phyloP scores from a whole-genome alignment of 805 yeast species.

The Ogataea trehalophila region DNA sequence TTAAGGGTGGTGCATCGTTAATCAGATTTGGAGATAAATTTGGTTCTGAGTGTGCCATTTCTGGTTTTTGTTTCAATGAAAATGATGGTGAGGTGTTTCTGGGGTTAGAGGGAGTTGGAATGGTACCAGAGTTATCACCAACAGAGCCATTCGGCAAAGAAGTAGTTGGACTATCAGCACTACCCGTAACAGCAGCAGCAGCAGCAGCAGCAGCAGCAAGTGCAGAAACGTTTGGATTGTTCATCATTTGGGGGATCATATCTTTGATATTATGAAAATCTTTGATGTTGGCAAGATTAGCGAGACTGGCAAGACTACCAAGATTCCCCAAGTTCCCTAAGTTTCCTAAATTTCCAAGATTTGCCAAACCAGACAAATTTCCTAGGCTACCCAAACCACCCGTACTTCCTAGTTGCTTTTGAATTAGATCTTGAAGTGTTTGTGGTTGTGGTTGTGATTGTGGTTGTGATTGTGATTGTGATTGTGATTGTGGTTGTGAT shows the following conservation, averaged over 20 bases:
- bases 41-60: slow-evolving; percentile 10
- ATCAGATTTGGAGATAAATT: slow-evolving; percentile 28
- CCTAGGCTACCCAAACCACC: no score
- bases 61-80: background rate
- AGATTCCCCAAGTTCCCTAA: no score
- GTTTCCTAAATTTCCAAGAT: background rate
- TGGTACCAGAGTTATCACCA: no score
- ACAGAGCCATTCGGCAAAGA: background rate
- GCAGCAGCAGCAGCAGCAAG: slow-evolving; percentile 1
- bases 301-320: background rate
- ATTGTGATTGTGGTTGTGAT: background rate
- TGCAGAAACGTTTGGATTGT: background rate
- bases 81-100: background rate
- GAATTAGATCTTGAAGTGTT: background rate
- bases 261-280: background rate
- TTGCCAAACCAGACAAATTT: background rate
- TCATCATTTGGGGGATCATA: background rate
- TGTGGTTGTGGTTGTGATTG: background rate
- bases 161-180: background rate
- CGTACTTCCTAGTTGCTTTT: background rate
- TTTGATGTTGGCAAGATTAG: background rate
- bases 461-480: background rate
- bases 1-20: slow-evolving; percentile 24
- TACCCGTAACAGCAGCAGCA: background rate
- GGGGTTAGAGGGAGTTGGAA: no score